Conservation (phyloP, 768 basidiomycete species). For the Boletus rubropictus region DNA sequence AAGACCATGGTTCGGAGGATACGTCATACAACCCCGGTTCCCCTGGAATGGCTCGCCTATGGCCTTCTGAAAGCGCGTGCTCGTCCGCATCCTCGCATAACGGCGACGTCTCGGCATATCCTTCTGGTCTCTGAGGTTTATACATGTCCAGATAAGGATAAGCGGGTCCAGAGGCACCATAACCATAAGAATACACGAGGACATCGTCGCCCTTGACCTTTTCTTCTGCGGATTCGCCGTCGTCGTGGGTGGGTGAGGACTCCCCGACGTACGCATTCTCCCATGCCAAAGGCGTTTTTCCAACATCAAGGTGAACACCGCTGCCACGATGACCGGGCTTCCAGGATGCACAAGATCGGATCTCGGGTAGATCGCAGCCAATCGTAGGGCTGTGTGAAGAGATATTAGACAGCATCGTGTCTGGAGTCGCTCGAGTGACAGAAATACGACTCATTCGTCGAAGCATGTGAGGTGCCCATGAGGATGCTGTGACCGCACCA, state of each 20-base stretch:
- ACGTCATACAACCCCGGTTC: slow-evolving; percentile 6
- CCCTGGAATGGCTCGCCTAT: background rate
- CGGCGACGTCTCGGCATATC: slow-evolving; percentile 1
- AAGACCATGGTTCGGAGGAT: slow-evolving; percentile 14
- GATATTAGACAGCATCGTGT: slow-evolving; percentile 2
- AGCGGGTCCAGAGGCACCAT: slow-evolving; percentile 20
- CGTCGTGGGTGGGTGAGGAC: slow-evolving; percentile 3
- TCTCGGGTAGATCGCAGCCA: slow-evolving; percentile 17
- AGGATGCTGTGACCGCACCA: background rate
- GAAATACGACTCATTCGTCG: slow-evolving; percentile 22
- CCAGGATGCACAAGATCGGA: slow-evolving; percentile 12
- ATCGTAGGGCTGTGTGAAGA: background rate
- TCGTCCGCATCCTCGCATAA: slow-evolving; percentile 4
- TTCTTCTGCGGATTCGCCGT: slow-evolving; percentile 13
- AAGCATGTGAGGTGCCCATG: slow-evolving; percentile 15
- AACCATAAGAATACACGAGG: slow-evolving; percentile 24
- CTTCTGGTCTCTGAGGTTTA: slow-evolving; percentile 14
- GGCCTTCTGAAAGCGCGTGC: background rate
- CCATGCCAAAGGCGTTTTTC: slow-evolving; percentile 3
- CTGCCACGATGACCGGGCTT: slow-evolving; percentile 17
- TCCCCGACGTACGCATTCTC: slow-evolving; percentile 8
- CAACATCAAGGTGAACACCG: slow-evolving; percentile 2
- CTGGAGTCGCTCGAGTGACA: slow-evolving; percentile 2
- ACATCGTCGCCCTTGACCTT: background rate
- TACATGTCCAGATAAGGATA: slow-evolving; percentile 32